phyloP scores from a whole-genome alignment of 495 filamentous ascomycete genomes.

The Collariella sp. region DNA sequence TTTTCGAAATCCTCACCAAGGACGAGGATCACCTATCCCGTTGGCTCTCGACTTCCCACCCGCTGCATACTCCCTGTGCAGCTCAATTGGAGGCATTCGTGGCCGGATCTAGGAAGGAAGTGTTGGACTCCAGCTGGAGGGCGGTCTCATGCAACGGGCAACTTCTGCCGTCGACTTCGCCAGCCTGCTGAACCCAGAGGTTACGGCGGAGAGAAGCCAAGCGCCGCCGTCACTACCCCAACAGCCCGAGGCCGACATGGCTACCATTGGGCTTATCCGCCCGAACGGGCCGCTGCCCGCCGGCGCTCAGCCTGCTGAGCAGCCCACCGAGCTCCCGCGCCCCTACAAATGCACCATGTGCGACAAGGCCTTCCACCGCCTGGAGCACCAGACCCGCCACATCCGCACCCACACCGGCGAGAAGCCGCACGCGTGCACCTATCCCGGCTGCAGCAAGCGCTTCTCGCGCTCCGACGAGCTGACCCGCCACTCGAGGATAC shows the following conservation, averaged over 20 bases:
- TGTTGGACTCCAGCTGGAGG: slow-evolving; percentile 14
- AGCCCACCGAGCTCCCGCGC: slow-evolving; percentile 66
- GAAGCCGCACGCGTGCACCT: slow-evolving; percentile 93
- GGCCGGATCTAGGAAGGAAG: neutral
- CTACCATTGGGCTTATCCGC: slow-evolving; percentile 58
- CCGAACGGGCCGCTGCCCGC: slow-evolving; percentile 61
- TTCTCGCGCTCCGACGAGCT: slow-evolving; percentile 97
- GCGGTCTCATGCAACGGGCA: slow-evolving; percentile 64
- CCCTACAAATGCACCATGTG: slow-evolving; percentile 98
- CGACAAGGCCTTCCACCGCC: slow-evolving; percentile 97
- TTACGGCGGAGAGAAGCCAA: slow-evolving; percentile 17
- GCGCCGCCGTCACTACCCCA: slow-evolving; percentile 23
- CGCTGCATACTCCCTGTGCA: slow-evolving; percentile 23
- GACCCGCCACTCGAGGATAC: slow-evolving; percentile 93
- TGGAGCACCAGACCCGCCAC: slow-evolving; percentile 96
- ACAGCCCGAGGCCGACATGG: slow-evolving; percentile 48
- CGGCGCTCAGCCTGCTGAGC: slow-evolving; percentile 41
- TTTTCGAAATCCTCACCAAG: neutral
- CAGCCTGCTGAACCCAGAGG: slow-evolving; percentile 65
- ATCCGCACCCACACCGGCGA: slow-evolving; percentile 97
- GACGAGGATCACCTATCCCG: neutral
- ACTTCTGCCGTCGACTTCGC: slow-evolving; percentile 66
- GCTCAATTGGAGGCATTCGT: slow-evolving; percentile 14
- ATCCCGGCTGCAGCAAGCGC: slow-evolving; percentile 90
- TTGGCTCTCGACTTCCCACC: neutral